A percentile compares a stretch with the other conserved stretches of the same genome.
phyloP scores from a whole-genome alignment of 2,329 filamentous ascomycete species.

The Rutstroemia sp. region DNA sequence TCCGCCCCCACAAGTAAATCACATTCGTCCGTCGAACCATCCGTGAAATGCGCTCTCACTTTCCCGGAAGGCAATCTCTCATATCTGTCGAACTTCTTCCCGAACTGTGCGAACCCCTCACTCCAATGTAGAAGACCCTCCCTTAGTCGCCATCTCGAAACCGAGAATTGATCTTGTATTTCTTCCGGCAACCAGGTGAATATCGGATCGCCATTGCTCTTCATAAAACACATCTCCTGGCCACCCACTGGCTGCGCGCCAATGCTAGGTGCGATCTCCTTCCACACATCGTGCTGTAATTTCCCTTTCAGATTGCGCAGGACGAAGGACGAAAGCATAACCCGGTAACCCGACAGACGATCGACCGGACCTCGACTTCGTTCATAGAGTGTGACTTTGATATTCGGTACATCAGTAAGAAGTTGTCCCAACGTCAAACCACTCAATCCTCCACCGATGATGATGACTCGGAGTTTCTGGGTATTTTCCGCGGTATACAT shows the following conservation, averaged over 20 bases:
- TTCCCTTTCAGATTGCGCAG: conserved; percentile 19
- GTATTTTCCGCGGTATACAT: not conserved
- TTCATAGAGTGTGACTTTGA: conserved; percentile 23
- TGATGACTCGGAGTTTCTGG: conserved; percentile 15
- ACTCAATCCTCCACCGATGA: conserved; percentile 24
- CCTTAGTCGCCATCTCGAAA: conserved; percentile 21
- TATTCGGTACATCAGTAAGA: conserved; percentile 14
- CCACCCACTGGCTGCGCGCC: conserved; percentile 19
- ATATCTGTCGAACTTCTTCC: conserved; percentile 25
- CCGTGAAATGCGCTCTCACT: conserved; percentile 35
- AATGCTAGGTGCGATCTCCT: conserved; percentile 13
- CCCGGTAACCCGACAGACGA: conserved; percentile 21
- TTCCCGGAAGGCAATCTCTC: conserved; percentile 20
- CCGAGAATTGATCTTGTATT: conserved; percentile 20
- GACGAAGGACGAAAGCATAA: conserved; percentile 24
- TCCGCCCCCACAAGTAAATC: conserved; percentile 50
- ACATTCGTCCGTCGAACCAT: conserved; percentile 36
- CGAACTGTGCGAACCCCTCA: conserved; percentile 26
- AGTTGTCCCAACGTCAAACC: conserved; percentile 24
- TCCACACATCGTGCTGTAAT: conserved; percentile 19
- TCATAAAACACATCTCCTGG: conserved; percentile 22
- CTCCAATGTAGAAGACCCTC: conserved; percentile 19
- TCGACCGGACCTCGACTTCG: conserved; percentile 13
- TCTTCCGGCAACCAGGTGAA: conserved; percentile 21
- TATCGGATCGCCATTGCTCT: conserved; percentile 19